Conservation (phyloP, 192 early-diverging fungal genomes). For the Haplosporangium gracile region DNA sequence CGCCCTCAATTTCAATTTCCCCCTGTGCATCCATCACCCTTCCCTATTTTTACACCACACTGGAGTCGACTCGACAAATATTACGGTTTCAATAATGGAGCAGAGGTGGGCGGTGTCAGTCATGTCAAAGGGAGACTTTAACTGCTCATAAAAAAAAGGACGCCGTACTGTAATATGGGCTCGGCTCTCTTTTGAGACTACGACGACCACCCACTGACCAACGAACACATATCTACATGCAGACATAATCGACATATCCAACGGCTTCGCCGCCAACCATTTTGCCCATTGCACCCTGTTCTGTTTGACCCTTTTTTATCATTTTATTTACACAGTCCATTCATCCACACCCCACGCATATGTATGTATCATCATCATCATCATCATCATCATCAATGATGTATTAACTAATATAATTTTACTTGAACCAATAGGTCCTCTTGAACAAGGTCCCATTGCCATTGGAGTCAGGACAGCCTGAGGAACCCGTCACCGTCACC, state of each 20-base stretch:
- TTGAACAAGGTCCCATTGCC: conserved; percentile 64
- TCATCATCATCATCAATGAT: neutral
- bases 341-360: too few species aligned
- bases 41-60: neutral
- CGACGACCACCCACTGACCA: too few species aligned
- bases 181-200: too few species aligned
- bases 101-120: neutral
- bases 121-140: too few species aligned
- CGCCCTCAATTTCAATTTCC: neutral
- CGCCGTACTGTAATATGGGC: too few species aligned
- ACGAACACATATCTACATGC: neutral
- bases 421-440: conserved; percentile 51
- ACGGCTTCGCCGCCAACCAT: neutral
- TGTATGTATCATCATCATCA: neutral
- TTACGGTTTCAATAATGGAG: neutral
- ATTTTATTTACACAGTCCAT: neutral
- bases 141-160: too few species aligned
- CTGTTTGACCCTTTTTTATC: neutral
- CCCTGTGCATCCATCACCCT: neutral
- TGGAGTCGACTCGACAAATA: neutral
- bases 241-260: neutral
- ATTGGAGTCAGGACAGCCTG: conserved; percentile 55
- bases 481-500: conserved; percentile 38
- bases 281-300: neutral
- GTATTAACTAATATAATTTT: neutral